Evolutionary conservation across 305 asterid genomes (phyloP), one percentile per base, ranked within the genome.

Genomic region (Plantago rigida): DNA sequence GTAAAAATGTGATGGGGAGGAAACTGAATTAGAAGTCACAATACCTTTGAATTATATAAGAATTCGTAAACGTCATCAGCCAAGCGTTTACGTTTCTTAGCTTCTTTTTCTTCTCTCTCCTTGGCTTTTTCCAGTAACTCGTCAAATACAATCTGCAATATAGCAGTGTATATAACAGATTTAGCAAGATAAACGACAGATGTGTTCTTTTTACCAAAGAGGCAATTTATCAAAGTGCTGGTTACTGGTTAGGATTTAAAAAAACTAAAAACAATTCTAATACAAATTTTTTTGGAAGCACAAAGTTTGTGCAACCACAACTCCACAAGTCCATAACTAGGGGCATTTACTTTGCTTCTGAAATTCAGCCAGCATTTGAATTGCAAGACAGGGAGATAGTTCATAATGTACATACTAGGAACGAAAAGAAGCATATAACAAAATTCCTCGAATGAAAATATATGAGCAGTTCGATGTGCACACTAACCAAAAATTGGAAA

Each of bases 71-170:
- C 69, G 47, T 83, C 91, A 46, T 92, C 94, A 15, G 77, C 70
- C 50, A 81, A 79, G 50, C 99, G 96, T 72, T 85, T 84, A 51
- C 89, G 95, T 78, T 69, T 83, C 80, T 88, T 88, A 64, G 89
- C 84, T 78, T 85, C 99, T 65, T 87, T 92, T 71, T 86, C 99
- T 67, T 86, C 97, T 77, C 81, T 89, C 72, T 83, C 99, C 79
- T 71, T 86, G 49, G 76, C 74, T 69, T 82, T 75, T 69, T 78
- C 89, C 51, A 80, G 59, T 71, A 85, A 77, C 69, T 84, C 95
- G 59, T 89, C 89, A 73, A 83, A 86, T 66, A 82, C 67, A 71
- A 86, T 75, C 97, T 92, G 85, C 65, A 63, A 74, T 13, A 22
- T 13, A 11, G 53, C 31, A 60, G 69, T 34, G 41, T 15, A 56